Percentiles rank a stretch among this genome's conserved stretches.
These are phyloP conservation scores for Globisporangium viniferum DNA, from an alignment of 352 stramenopile genomes.

Conservation along the genomic window DNA sequence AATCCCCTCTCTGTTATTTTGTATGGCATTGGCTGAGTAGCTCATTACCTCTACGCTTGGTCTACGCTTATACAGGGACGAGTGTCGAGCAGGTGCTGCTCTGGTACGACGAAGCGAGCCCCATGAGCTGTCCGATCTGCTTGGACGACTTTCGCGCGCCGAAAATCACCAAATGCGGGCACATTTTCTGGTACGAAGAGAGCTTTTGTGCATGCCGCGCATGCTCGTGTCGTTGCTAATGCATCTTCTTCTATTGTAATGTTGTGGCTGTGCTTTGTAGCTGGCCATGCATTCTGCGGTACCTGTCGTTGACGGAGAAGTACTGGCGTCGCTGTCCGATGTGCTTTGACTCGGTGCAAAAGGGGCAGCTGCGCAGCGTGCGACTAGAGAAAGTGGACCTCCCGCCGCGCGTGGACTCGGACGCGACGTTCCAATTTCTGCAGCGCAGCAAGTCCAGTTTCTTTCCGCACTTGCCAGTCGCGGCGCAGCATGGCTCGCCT, in stretches of 20 bases:
- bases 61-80: slow-evolving; percentile 45
- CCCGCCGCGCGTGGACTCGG: slow-evolving; percentile 47
- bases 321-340: slow-evolving; percentile 87
- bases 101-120: slow-evolving; percentile 61
- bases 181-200: slow-evolving; percentile 72
- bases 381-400: slow-evolving; percentile 55
- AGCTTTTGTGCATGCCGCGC: too few species aligned
- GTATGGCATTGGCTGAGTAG: not conserved
- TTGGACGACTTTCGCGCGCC: slow-evolving; percentile 71
- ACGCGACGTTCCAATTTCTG: slow-evolving; percentile 71
- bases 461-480: slow-evolving; percentile 52
- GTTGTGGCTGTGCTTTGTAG: too few species aligned
- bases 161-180: slow-evolving; percentile 86
- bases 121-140: slow-evolving; percentile 74
- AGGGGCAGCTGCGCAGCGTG: slow-evolving; percentile 73
- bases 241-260: too few species aligned
- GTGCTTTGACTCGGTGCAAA: slow-evolving; percentile 87
- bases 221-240: too few species aligned
- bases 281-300: slow-evolving; percentile 82
- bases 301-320: slow-evolving; percentile 82
- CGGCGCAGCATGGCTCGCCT: not conserved
- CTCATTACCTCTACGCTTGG: not conserved
- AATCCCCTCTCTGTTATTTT: not conserved
- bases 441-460: slow-evolving; percentile 67
- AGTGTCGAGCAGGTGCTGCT: slow-evolving; percentile 82